A percentile compares a stretch with the other conserved stretches of the same genome.
Evolutionary conservation across 2,329 filamentous ascomycete genomes (phyloP).

Genomic region (Chaetomiaceae sp.): DNA sequence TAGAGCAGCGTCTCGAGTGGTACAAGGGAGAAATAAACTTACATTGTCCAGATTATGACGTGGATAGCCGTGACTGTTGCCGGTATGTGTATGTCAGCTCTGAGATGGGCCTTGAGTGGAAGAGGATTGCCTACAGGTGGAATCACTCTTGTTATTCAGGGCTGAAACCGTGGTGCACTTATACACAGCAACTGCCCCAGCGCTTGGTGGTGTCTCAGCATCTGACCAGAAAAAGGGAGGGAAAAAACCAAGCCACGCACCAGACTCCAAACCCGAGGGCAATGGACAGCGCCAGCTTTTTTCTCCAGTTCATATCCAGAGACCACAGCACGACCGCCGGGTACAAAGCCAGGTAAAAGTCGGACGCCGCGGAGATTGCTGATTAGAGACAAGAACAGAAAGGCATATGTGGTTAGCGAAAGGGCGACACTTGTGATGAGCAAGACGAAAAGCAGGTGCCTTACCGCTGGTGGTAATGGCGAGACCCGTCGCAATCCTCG

Average conservation of each 20-base stretch:
- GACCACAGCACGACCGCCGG: neutral
- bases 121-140: neutral
- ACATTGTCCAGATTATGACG: neutral
- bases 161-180: neutral
- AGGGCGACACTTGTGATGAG: neutral
- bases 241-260: neutral
- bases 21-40: neutral
- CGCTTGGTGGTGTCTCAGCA: neutral
- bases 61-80: neutral
- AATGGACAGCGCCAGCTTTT: neutral
- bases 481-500: neutral
- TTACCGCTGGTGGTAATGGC: neutral
- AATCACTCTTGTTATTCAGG: neutral
- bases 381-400: too few species aligned
- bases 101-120: too few species aligned
- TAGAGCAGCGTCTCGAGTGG: neutral
- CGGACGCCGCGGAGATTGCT: neutral
- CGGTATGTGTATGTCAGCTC: too few species aligned
- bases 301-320: neutral
- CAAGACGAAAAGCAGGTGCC: neutral
- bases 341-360: neutral
- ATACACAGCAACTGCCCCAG: neutral
- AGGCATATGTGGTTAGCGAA: neutral
- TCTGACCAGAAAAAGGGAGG: neutral
- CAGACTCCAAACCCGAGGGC: neutral